Conservation (phyloP, 129 eudicot species). For the Ambrosia artemisiifolia region DNA sequence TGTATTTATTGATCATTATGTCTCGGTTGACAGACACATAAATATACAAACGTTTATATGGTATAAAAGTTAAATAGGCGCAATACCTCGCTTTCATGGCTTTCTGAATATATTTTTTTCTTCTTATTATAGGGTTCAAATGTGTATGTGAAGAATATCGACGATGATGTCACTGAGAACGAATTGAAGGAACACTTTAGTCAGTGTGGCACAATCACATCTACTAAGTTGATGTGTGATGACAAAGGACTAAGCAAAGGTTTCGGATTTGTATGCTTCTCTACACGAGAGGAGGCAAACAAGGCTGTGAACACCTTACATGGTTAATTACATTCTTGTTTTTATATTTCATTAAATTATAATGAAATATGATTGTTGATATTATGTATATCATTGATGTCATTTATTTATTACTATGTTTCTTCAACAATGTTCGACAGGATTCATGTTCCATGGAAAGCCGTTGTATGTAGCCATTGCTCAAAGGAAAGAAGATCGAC, state of each 20-base stretch:
- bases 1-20: no score
- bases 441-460: conserved; percentile 61
- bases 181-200: conserved; percentile 67
- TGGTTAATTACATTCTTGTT: conserved; percentile 35
- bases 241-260: conserved; percentile 79
- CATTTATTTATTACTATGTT: neutral
- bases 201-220: conserved; percentile 81
- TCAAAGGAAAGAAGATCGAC: conserved; percentile 87
- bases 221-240: conserved; percentile 71
- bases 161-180: conserved; percentile 61
- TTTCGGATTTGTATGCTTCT: conserved; percentile 89
- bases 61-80: no score
- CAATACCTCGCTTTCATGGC: neutral
- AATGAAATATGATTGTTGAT: neutral
- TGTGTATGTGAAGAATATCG: conserved; percentile 77
- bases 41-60: no score
- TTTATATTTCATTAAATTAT: neutral
- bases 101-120: neutral
- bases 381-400: neutral
- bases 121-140: conserved; percentile 60
- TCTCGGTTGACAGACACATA: no score
- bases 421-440: conserved; percentile 32
- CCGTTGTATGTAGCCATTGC: conserved; percentile 91
- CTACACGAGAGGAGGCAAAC: conserved; percentile 70
- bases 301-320: conserved; percentile 65